phyloP scores from a whole-genome alignment of 78 protist species.

The Pelomyxa schiedti region DNA sequence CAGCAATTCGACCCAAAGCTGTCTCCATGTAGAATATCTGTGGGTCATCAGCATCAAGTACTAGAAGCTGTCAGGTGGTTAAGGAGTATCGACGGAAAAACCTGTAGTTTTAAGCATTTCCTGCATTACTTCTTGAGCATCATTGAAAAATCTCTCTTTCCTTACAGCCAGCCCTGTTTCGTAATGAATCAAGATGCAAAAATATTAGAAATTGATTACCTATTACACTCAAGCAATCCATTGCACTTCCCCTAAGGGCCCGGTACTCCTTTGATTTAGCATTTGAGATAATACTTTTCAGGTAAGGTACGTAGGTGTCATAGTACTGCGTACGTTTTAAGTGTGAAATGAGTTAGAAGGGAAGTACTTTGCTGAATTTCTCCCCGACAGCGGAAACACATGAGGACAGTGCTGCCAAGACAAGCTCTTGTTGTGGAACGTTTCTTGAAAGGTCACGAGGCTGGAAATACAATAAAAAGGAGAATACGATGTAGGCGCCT shows the following conservation, averaged over 20 bases:
- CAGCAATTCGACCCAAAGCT: conserved; percentile 25
- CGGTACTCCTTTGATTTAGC: neutral
- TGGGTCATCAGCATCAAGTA: conserved; percentile 25
- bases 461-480: neutral
- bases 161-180: no score
- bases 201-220: no score
- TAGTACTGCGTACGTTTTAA: conserved; percentile 15
- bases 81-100: no score
- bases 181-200: no score
- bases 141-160: conserved; percentile 2
- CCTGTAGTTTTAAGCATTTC: neutral
- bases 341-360: no score
- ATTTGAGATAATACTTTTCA: neutral
- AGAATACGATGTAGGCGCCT: no score
- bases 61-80: no score
- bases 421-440: neutral
- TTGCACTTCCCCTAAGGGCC: conserved; percentile 27
- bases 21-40: conserved; percentile 19
- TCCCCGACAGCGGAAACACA: conserved; percentile 1
- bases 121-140: conserved; percentile 29
- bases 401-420: neutral
- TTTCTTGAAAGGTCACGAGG: no score
- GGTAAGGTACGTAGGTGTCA: conserved; percentile 19
- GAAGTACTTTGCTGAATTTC: no score
- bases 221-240: conserved; percentile 41